Evolutionary conservation across 495 filamentous ascomycete species (phyloP), one percentile per base, ranked within the genome.

Genomic region (Sabuloglossum arenarium): DNA sequence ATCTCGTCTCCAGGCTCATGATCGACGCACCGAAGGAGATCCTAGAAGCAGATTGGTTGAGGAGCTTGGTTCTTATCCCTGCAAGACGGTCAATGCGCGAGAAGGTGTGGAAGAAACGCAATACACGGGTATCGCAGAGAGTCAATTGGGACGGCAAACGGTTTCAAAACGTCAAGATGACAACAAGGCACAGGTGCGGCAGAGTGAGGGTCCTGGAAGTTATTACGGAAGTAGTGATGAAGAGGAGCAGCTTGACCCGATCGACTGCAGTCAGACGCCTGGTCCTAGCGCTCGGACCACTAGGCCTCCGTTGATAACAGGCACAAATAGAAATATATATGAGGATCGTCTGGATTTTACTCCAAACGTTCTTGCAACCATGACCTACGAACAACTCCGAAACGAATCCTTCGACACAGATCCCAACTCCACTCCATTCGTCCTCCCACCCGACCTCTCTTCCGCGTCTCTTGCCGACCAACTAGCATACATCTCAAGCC

Each of bases 361-460:
- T 54, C 69, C 71, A 56, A 68, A 70, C 16, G 64, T 70, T 49
- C 62, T 82, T 16, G 70, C 73, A 56, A 55, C 60, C 16, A 81
- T 77, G 75, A 67, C 64, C 31, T 84, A 76, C 61, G 54, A 69
- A 0, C 69, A 75, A 23, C 67, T 85, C 1, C 72, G 68, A 55
- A 60, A 61, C 0, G 70, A 83, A 60, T 51, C 67, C 11, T 84
- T 83, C 61, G 73, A 80, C 59, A 67, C 66, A 34, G 74, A 77
- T 60, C 76, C 76, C 0, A 46, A 55, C 30, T 54, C 50, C 28
- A 8, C 12, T 14, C 47, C 62, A 10, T 29, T 46, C 9, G 6
- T 39, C 12, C 25, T 25, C 12, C 10, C 55, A 3, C 37, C n/a
- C 55, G 37, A 32, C 0, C 25, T 43, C 16, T 19, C 34, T 3